Percentiles rank a stretch among this genome's conserved stretches.
phyloP scores from a whole-genome alignment of 257 asterid genomes.

The Mitragyna speciosa region DNA sequence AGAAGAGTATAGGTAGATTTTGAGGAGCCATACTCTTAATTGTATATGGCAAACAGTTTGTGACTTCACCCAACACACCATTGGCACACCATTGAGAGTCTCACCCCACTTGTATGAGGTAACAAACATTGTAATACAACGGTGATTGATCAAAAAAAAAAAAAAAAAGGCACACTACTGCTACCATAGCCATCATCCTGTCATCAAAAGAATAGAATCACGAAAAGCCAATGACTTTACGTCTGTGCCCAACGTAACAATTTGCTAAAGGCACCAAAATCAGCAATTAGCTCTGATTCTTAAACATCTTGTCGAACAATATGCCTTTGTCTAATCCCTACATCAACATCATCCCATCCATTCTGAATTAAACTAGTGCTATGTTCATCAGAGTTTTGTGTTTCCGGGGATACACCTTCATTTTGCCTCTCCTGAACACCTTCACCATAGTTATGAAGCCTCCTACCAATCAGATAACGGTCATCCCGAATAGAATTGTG shows the following conservation, averaged over 20 bases:
- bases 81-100: no score
- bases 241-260: not conserved
- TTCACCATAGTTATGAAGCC: constrained; percentile 91
- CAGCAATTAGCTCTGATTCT: not conserved
- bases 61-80: no score
- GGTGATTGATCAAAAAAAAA: no score
- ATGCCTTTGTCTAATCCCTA: constrained; percentile 66
- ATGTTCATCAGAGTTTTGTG: constrained; percentile 16
- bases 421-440: constrained; percentile 29
- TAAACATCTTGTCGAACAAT: constrained; percentile 46
- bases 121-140: no score
- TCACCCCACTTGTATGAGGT: no score
- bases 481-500: constrained; percentile 97
- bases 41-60: no score
- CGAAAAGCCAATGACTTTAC: not conserved
- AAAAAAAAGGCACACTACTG: not conserved
- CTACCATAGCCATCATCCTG: not conserved
- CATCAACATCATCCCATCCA: constrained; percentile 33
- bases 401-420: constrained; percentile 27
- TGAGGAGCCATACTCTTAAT: no score
- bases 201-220: not conserved
- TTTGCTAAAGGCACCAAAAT: not conserved
- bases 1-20: no score
- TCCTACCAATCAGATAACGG: constrained; percentile 85
- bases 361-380: constrained; percentile 19